A percentile compares a stretch with the other conserved stretches of the same genome.
These are phyloP conservation scores for Fomitopsis schrenkii DNA, from an alignment of 1,284 basidiomycete species.

Conservation along the genomic window DNA sequence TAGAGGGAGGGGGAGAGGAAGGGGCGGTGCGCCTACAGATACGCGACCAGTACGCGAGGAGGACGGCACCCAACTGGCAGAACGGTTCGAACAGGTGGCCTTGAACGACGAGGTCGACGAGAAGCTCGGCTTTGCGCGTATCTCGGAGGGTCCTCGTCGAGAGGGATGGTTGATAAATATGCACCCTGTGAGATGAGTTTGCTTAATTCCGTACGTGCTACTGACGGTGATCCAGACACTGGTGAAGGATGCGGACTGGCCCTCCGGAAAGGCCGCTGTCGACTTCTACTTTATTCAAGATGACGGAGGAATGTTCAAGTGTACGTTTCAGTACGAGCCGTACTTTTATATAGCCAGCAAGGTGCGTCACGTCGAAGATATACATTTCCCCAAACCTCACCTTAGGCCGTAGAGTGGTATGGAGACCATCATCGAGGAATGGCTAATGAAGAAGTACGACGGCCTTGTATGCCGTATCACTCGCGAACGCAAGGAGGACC, in stretches of 20 bases:
- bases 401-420: constrained; percentile 61
- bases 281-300: constrained; percentile 99
- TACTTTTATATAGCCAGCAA: constrained; percentile 94
- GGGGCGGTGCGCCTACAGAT: constrained; percentile 35
- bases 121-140: constrained; percentile 83
- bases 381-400: neutral
- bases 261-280: constrained; percentile 83
- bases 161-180: constrained; percentile 98
- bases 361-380: constrained; percentile 39
- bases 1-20: constrained; percentile 53
- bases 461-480: constrained; percentile 78
- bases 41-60: constrained; percentile 67
- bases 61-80: constrained; percentile 80
- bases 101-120: constrained; percentile 88
- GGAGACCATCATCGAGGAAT: constrained; percentile 93
- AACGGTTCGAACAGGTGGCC: constrained; percentile 77
- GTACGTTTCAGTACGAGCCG: constrained; percentile 89
- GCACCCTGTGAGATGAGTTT: constrained; percentile 72
- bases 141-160: constrained; percentile 68
- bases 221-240: constrained; percentile 54
- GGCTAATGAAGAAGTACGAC: constrained; percentile 92
- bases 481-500: constrained; percentile 88
- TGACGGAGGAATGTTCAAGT: constrained; percentile 95
- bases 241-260: constrained; percentile 78
- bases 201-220: neutral